A percentile compares a stretch with the other conserved stretches of the same genome.
Conservation (phyloP, 257 asterid species). For the Thymus mandschuricus region DNA sequence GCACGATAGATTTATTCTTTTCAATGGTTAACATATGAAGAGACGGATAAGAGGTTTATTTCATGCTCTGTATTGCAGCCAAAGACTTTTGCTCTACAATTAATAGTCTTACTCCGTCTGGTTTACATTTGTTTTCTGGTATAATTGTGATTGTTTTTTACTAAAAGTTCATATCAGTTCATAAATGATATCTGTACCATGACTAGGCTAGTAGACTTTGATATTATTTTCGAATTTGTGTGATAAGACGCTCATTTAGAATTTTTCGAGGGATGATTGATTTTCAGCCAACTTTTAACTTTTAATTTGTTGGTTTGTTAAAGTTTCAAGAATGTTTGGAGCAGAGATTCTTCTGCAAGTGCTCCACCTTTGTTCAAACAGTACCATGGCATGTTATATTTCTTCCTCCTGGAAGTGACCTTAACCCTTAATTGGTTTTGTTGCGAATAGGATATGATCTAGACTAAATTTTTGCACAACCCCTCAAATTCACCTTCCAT, state of each 20-base stretch:
- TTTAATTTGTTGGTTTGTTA: not conserved
- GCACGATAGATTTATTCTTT: not conserved
- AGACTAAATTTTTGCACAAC: not conserved
- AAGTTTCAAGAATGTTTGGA: not conserved
- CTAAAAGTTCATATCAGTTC: too few relatives aligned
- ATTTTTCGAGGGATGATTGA: not conserved
- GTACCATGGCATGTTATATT: not conserved
- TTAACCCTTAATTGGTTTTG: conserved; percentile 3
- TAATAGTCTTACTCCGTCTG: not conserved
- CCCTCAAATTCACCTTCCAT: not conserved
- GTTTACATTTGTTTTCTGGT: not conserved
- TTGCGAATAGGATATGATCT: not conserved
- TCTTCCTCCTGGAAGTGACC: not conserved
- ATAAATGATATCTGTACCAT: too few relatives aligned
- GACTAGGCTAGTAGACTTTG: not conserved
- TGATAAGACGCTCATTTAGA: too few relatives aligned
- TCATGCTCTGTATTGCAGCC: not conserved
- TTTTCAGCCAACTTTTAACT: not conserved
- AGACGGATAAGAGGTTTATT: not conserved
- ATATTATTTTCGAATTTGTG: not conserved
- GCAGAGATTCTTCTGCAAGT: not conserved
- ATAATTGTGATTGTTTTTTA: not conserved
- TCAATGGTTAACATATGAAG: not conserved
- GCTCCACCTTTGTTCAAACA: not conserved
- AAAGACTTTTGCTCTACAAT: not conserved